phyloP scores from a whole-genome alignment of 2,329 filamentous ascomycete genomes.

The Cadophora sp. region DNA sequence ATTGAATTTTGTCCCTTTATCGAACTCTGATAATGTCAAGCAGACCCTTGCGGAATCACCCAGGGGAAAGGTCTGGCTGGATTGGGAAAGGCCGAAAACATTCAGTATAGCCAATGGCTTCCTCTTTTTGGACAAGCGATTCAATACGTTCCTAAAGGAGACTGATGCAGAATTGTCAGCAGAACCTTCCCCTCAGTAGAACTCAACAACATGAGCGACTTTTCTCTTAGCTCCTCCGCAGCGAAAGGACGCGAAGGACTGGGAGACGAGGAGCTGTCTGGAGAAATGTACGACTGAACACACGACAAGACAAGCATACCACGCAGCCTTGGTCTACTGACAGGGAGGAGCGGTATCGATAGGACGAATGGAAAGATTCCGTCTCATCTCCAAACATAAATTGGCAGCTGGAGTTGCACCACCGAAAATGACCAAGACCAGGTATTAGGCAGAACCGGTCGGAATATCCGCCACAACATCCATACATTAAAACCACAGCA shows the following conservation, averaged over 20 bases:
- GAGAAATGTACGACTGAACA: neutral
- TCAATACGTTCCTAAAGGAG: neutral
- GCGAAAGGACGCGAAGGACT: neutral
- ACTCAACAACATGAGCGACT: neutral
- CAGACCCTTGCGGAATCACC: neutral
- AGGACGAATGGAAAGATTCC: conserved; percentile 11
- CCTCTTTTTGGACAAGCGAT: neutral
- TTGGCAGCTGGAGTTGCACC: neutral
- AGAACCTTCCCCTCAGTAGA: neutral
- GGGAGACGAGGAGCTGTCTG: neutral
- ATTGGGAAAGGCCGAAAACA: neutral
- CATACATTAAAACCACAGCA: conserved; percentile 16
- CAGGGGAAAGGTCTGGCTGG: neutral
- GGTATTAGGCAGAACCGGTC: conserved; percentile 15
- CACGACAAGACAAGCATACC: neutral
- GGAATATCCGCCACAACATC: conserved; percentile 15
- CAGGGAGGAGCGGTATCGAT: neutral
- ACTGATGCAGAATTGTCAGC: neutral
- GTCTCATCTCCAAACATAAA: neutral
- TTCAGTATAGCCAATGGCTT: neutral
- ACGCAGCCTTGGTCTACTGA: neutral
- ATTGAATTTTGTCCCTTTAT: neutral
- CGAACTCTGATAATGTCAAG: neutral
- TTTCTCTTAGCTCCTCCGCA: neutral
- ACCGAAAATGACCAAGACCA: neutral